Conservation (phyloP, 2,329 filamentous ascomycete genomes). For the Pyricularia grisea region DNA sequence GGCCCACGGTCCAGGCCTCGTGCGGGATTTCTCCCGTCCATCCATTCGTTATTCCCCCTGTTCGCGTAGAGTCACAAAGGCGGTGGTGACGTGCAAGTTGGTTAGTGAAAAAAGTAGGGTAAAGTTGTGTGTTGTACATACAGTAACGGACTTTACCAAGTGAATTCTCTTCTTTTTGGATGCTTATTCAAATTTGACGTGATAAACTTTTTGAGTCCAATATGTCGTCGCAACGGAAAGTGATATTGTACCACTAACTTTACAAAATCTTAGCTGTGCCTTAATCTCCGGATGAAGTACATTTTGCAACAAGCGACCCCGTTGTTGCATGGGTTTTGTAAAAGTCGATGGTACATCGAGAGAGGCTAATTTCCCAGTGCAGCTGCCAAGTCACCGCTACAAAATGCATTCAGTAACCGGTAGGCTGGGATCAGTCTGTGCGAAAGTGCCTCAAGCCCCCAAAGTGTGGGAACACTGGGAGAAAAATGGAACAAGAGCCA, state of each 20-base stretch:
- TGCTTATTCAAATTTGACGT: background rate
- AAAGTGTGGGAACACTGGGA: background rate
- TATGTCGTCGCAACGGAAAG: background rate
- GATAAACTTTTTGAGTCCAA: background rate
- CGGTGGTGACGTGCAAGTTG: background rate
- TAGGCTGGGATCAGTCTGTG: conserved; percentile 1
- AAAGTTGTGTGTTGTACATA: background rate
- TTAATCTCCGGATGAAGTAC: background rate
- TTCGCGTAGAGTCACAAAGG: background rate
- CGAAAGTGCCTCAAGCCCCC: conserved; percentile 1
- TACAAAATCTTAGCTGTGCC: background rate
- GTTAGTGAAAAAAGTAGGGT: background rate
- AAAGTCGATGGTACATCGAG: background rate
- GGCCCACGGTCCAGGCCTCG: background rate
- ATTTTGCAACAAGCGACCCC: background rate
- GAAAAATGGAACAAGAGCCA: background rate
- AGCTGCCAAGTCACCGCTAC: background rate
- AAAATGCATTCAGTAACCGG: background rate
- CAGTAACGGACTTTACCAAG: background rate
- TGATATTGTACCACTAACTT: too few relatives aligned
- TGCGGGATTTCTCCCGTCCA: background rate
- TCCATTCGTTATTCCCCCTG: background rate
- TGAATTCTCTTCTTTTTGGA: background rate
- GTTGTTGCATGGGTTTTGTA: background rate
- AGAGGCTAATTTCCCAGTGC: background rate